Conservation (phyloP, 139 green algal species). For the Coelastrella sp. region DNA sequence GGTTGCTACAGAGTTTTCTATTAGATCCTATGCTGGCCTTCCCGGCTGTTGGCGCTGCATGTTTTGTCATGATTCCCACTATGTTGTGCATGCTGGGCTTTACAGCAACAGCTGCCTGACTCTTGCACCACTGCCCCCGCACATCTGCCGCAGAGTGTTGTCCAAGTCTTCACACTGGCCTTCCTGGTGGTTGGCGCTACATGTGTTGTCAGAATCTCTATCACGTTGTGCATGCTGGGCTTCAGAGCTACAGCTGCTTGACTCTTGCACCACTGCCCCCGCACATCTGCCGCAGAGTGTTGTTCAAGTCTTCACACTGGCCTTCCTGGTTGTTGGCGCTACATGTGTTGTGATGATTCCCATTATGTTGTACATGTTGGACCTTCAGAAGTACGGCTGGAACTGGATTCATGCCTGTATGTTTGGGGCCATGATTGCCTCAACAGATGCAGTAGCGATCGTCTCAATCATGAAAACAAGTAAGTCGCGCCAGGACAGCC, state of each 20-base stretch:
- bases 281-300: conserved; percentile 53
- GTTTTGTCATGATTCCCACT: conserved; percentile 76
- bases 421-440: conserved; percentile 82
- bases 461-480: conserved; percentile 76
- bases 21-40: too few species aligned
- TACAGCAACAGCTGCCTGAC: too few species aligned
- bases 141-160: conserved; percentile 56
- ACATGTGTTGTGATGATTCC: conserved; percentile 76
- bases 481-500: conserved; percentile 10
- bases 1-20: too few species aligned
- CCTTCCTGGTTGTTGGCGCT: conserved; percentile 81
- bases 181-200: conserved; percentile 81
- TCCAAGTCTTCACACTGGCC: conserved; percentile 79
- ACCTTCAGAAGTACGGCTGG: conserved; percentile 56
- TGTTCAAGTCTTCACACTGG: conserved; percentile 77
- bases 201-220: conserved; percentile 73
- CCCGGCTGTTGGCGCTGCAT: too few species aligned
- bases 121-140: background rate
- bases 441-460: conserved; percentile 87
- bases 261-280: background rate
- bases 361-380: conserved; percentile 85
- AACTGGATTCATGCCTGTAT: conserved; percentile 79
- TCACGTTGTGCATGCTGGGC: conserved; percentile 74
- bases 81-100: conserved; percentile 81
- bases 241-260: too few species aligned